Evolutionary conservation across 129 eudicot genomes (phyloP).

Genomic region (Logfia minima): DNA sequence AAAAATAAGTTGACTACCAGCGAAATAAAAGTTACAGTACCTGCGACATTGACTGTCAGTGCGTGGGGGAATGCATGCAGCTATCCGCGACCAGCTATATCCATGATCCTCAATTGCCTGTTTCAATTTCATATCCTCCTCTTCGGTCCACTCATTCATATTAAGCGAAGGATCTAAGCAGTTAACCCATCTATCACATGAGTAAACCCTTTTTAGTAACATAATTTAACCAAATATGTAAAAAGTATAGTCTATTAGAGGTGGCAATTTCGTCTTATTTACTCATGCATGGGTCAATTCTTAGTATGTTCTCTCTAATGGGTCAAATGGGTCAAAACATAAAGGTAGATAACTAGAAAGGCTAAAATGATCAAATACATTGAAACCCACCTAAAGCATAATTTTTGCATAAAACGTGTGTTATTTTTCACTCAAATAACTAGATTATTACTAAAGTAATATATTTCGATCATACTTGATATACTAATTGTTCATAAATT

Average conservation of each 20-base stretch:
- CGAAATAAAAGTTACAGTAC: constrained; percentile 32
- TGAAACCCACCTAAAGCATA: background rate
- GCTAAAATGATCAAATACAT: background rate
- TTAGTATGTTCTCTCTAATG: background rate
- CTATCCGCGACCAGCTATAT: constrained; percentile 69
- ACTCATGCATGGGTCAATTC: background rate
- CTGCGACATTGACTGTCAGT: constrained; percentile 88
- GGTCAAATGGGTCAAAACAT: background rate
- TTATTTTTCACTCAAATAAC: background rate
- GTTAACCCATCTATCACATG: constrained; percentile 75
- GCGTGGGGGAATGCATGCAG: constrained; percentile 71
- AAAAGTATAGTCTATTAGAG: background rate
- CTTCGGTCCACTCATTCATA: constrained; percentile 66
- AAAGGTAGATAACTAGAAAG: background rate
- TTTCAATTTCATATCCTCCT: constrained; percentile 68
- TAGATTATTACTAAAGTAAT: too few relatives aligned
- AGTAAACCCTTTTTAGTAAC: constrained; percentile 3
- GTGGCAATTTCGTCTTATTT: background rate
- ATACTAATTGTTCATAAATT: background rate
- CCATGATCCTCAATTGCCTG: constrained; percentile 59
- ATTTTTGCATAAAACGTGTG: background rate
- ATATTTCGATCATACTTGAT: background rate
- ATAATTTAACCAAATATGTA: background rate
- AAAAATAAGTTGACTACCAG: background rate
- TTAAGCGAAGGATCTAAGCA: constrained; percentile 76